A percentile compares a stretch with the other conserved stretches of the same genome.
Conservation (phyloP, 768 basidiomycete genomes). For the Agrocybe pediades region DNA sequence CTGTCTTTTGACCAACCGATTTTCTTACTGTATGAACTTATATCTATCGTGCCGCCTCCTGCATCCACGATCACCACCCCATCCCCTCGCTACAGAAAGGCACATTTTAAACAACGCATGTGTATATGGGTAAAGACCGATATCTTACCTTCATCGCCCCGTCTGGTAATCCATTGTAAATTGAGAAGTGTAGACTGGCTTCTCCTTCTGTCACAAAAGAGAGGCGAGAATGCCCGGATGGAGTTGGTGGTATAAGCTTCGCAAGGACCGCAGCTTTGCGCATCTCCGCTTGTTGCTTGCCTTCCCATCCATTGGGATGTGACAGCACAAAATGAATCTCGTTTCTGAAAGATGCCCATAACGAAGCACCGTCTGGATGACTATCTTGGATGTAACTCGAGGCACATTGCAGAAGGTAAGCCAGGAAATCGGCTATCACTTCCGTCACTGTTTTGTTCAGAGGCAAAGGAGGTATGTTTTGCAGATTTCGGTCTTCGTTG, state of each 20-base stretch:
- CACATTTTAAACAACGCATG: background rate
- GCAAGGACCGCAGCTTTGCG: constrained; percentile 44
- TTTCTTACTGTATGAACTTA: no score
- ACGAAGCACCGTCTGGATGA: constrained; percentile 38
- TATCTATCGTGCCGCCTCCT: constrained; percentile 62
- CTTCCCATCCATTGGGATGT: constrained; percentile 48
- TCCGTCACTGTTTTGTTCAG: constrained; percentile 39
- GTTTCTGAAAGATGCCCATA: constrained; percentile 43
- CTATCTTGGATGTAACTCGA: constrained; percentile 45
- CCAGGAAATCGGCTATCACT: constrained; percentile 50
- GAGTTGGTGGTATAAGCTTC: constrained; percentile 36
- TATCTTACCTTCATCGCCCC: constrained; percentile 25
- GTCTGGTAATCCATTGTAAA: constrained; percentile 35
- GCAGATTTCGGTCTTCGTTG: constrained; percentile 20
- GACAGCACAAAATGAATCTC: constrained; percentile 46
- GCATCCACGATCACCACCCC: constrained; percentile 59
- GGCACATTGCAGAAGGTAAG: constrained; percentile 46
- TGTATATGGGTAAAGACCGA: no score
- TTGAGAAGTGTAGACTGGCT: constrained; percentile 51
- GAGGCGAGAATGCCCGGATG: constrained; percentile 36
- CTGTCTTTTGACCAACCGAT: no score
- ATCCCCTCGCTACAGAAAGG: constrained; percentile 36
- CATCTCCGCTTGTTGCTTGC: constrained; percentile 43
- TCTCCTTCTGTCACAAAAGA: constrained; percentile 55
- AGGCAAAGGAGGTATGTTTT: constrained; percentile 46